phyloP scores from a whole-genome alignment of 441 rosid species.

The Brassica hybrid region DNA sequence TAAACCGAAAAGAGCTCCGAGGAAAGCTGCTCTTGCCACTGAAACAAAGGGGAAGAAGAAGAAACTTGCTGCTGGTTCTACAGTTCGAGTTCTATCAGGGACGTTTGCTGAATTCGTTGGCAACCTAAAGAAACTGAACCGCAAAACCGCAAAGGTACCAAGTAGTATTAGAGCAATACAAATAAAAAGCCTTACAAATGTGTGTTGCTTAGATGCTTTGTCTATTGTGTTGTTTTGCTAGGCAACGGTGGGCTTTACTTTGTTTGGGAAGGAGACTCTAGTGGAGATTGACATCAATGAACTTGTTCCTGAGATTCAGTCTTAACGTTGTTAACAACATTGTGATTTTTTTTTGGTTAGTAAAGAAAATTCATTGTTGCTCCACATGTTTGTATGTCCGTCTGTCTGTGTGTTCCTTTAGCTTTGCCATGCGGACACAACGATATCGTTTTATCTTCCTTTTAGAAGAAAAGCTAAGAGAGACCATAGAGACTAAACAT shows the following conservation, averaged over 20 bases:
- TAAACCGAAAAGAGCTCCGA: slow-evolving; percentile 43
- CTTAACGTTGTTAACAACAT: slow-evolving; percentile 20
- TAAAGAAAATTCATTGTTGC: neutral
- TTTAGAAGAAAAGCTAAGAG: no score
- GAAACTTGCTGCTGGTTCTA: slow-evolving; percentile 60
- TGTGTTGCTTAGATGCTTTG: slow-evolving; percentile 6
- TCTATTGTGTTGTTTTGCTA: slow-evolving; percentile 44
- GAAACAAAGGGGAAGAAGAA: slow-evolving; percentile 46
- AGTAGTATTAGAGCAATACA: neutral
- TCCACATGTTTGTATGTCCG: neutral
- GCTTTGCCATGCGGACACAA: no score
- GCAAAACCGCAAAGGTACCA: slow-evolving; percentile 71
- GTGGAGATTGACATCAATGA: slow-evolving; percentile 76
- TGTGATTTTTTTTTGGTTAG: no score
- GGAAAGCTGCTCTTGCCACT: slow-evolving; percentile 39
- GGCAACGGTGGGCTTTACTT: slow-evolving; percentile 82
- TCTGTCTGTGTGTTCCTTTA: no score
- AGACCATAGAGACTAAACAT: no score
- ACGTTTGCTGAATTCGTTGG: slow-evolving; percentile 77
- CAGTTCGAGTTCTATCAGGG: slow-evolving; percentile 75
- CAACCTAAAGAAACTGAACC: slow-evolving; percentile 70
- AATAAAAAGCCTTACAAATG: neutral
- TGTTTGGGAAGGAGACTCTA: slow-evolving; percentile 85
- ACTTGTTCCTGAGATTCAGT: slow-evolving; percentile 59
- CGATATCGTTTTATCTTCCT: no score